Base-by-base conservation (phyloP, 2,329 filamentous ascomycete genomes). In the Beauveria australis region DNA sequence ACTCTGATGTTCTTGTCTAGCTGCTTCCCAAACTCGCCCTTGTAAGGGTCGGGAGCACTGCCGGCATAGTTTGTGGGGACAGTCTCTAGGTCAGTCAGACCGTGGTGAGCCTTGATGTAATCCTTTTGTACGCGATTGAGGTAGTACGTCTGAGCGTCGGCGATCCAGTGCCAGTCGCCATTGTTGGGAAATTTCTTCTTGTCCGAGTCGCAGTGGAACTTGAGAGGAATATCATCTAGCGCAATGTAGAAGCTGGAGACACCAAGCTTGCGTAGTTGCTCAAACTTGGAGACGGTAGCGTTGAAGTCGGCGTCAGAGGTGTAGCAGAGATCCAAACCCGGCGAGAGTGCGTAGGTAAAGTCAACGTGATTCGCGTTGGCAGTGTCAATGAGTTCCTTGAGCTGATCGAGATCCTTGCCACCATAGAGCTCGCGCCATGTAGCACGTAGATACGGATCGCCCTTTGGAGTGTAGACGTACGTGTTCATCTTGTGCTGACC, bases 311-410 rank as follows among this genome's bases (percentile, higher is more conserved):
- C 61, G 19, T 62, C 63, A 4, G 63, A 62, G 3, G 63, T 59
- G 54, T 64, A 64, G 58, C 63, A 64, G n/a, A 64, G 49, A 28
- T 64, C 63, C 26, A 59, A 48, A 10, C 63, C 63, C 5, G 63
- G 63, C 7, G 63, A 64, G 18, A 64, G 63, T 2, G 63, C 63
- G 19, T 57, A 64, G 19, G 63, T 64, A 33, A 62, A 62, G 49
- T 64, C 63, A 9, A 63, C 63, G 19, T 64, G 63, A 51, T 64
- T 64, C 24, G 55, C 56, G 22, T 64, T 63, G 47, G 63, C 63
- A 1, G 63, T 62, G 37, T 62, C 44, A 16, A 64, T 44, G 14
- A 64, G 63, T 10, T 64, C 62, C 51, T 57, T 33, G 53, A 64
- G 62, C 30, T 59, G 47, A 14, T 61, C 61, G 14, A 64, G 63